Evolutionary conservation across 2,329 filamentous ascomycete species (phyloP).

Genomic region (Escovopsis weberi): DNA sequence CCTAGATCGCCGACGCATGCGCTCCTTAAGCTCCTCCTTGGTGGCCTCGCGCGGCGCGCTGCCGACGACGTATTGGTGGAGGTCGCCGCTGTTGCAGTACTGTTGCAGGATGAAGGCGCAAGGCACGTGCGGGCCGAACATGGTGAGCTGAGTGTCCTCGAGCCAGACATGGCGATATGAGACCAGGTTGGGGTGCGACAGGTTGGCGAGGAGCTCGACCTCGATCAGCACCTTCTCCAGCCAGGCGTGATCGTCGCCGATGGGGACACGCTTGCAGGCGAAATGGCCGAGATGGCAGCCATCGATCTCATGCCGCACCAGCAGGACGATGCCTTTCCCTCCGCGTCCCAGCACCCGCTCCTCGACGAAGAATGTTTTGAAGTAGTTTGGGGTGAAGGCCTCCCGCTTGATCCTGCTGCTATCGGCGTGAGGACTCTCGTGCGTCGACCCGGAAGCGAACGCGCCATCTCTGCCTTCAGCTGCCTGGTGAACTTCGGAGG

Average conservation of each 20-base stretch:
- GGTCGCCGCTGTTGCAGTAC: conserved; percentile 88
- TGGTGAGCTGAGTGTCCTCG: conserved; percentile 70
- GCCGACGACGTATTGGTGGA: conserved; percentile 75
- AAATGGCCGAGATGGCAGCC: conserved; percentile 79
- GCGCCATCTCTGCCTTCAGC: conserved; percentile 22
- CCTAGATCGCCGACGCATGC: conserved; percentile 62
- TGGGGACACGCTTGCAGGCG: conserved; percentile 92
- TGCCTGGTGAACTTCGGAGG: conserved; percentile 4
- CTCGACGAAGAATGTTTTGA: conserved; percentile 83
- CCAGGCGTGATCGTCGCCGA: conserved; percentile 90
- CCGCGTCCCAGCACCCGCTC: conserved; percentile 76
- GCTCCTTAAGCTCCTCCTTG: conserved; percentile 78
- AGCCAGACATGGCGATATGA: conserved; percentile 97
- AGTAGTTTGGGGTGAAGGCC: conserved; percentile 87
- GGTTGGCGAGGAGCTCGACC: conserved; percentile 79
- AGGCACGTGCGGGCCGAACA: conserved; percentile 80
- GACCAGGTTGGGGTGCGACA: conserved; percentile 89
- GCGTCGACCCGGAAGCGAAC: conserved; percentile 36
- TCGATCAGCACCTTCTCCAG: conserved; percentile 86
- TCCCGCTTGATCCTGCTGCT: conserved; percentile 65
- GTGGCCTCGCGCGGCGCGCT: conserved; percentile 48
- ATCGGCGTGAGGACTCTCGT: conserved; percentile 30
- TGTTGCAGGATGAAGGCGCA: conserved; percentile 96
- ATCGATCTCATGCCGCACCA: conserved; percentile 89
- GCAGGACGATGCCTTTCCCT: conserved; percentile 83